Evolutionary conservation across 1,139 yeast species (phyloP), one percentile per base, ranked within the genome.

Genomic region (Kazachstania sp.): DNA sequence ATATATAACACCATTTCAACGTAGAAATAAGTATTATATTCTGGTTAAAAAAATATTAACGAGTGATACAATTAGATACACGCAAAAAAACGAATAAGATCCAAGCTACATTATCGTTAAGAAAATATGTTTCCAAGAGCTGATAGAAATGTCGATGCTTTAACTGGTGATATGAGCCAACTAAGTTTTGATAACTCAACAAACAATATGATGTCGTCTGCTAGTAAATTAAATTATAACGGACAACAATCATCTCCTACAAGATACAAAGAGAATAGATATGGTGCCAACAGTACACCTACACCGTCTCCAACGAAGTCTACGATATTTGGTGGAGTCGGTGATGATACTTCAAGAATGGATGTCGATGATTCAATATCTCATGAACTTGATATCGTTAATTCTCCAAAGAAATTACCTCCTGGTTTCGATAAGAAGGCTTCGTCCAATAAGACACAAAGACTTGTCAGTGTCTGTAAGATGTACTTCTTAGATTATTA

Each of bases 401-500:
- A 56, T 36, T 65, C 72, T 16, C 71, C 70, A 3, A 61, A 65
- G 46, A 67, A 71, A 51, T 60, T 73, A 41, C 76, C 75, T 44
- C 70, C 70, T 41, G 83, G 78, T 34, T 79, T 80, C 59, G 71
- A 74, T 54, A 69, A 71, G 48, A 80, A 78, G 60, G 82, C 88
- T 12, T 77, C 80, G 52, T 76, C 79, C 43, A 82, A 86, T 41
- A 87, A 86, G 60, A 87, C 95, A 7, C 85, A 84, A 63, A 74
- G 99, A 51, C 71, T 87, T 53, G 95, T 94, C 4, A 86, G 88
- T 50, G 97, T 92, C 20, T 71, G 75, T 45, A 85, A 81, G 55
- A 73, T 81, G 70, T 85, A 85, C 69, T 92, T 94, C 60, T 73
- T 94, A 53, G 98, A 94, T 65, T 88, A 90, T 67, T 94, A 94